Evolutionary conservation across 768 basidiomycete genomes (phyloP).

Genomic region (Boletus tylopilopsis): DNA sequence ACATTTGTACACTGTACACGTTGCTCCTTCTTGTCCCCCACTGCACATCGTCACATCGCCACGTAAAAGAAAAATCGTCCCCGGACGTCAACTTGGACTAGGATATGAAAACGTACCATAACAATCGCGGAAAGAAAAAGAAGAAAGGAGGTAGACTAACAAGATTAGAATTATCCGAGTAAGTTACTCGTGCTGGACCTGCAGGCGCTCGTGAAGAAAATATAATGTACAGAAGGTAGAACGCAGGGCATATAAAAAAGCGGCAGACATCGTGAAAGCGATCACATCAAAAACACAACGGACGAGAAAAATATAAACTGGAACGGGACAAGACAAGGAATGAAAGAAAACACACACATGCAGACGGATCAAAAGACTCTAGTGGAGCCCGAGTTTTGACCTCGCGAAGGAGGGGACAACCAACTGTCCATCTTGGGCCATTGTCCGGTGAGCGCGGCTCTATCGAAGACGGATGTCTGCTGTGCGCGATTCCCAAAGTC

Average conservation of each 20-base stretch:
- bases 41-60: too few species aligned
- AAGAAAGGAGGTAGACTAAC: conserved; percentile 15
- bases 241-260: conserved; percentile 5
- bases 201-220: conserved; percentile 22
- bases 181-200: conserved; percentile 31
- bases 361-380: conserved; percentile 25
- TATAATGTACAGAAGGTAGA: conserved; percentile 25
- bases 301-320: conserved; percentile 1
- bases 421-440: conserved; percentile 37
- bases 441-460: conserved; percentile 25
- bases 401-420: conserved; percentile 27
- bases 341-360: background rate
- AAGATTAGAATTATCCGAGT: conserved; percentile 31
- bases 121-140: background rate
- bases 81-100: background rate
- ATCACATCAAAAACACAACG: background rate
- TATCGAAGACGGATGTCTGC: conserved; percentile 24
- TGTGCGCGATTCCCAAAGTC: conserved; percentile 24
- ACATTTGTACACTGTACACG: too few species aligned
- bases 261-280: conserved; percentile 7
- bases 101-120: conserved; percentile 13
- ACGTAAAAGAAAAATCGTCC: too few species aligned
- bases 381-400: conserved; percentile 30
- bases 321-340: background rate
- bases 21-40: too few species aligned